Evolutionary conservation across 2,329 filamentous ascomycete genomes (phyloP).

Genomic region (Ophiostoma himal-ulmi): DNA sequence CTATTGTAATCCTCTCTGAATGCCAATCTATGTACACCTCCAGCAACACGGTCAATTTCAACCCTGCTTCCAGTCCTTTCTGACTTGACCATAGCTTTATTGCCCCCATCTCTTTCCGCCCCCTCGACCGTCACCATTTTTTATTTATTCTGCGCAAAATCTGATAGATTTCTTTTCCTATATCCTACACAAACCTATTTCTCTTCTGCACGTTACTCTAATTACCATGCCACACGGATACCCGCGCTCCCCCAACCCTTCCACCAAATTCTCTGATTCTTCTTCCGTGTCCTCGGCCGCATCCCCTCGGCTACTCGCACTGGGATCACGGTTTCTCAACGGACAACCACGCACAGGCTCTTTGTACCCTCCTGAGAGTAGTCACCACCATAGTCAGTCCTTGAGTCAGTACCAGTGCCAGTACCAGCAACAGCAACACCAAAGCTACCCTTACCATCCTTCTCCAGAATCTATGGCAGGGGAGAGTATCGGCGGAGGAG

Average conservation of each 20-base stretch:
- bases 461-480: constrained; percentile 6
- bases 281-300: constrained; percentile 58
- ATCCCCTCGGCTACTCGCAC: constrained; percentile 47
- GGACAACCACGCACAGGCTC: constrained; percentile 16
- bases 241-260: constrained; percentile 56
- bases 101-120: background rate
- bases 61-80: background rate
- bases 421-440: constrained; percentile 16
- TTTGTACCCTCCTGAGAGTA: constrained; percentile 19
- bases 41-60: background rate
- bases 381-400: constrained; percentile 25
- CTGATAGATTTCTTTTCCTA: background rate
- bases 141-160: background rate
- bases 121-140: background rate
- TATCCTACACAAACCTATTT: background rate
- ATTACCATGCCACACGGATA: constrained; percentile 52
- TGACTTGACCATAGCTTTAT: background rate
- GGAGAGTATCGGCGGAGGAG: background rate
- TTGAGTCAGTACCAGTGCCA: constrained; percentile 10
- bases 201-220: background rate
- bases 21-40: background rate
- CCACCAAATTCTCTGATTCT: constrained; percentile 58
- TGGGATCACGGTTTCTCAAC: constrained; percentile 11
- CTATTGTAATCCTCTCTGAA: background rate
- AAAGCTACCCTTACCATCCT: constrained; percentile 16